Evolutionary conservation across 2,329 filamentous ascomycete genomes (phyloP), one percentile per base, ranked within the genome.

Genomic region (Aspergillus sp.): DNA sequence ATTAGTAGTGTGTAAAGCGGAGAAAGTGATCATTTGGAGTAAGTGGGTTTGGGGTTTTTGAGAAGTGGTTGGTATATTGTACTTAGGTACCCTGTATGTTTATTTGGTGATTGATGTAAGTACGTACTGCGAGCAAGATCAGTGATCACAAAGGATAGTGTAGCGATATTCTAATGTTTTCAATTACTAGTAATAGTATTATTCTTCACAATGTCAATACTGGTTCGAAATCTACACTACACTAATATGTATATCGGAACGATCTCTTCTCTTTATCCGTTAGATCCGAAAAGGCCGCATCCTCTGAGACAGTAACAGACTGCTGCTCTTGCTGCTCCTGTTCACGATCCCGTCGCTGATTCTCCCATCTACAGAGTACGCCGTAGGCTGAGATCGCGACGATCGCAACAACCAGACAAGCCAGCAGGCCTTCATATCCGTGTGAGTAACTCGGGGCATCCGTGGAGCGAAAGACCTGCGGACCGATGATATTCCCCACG

Each of bases 221-320:
- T 13, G 5, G 5, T 36, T 5, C 12, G 15, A 3, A 13, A 15
- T 23, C 17, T 15, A 45, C 12, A 4, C 5, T 21, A 15, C 2
- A 36, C 32, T 36, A 57, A 38, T 57, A 57, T 3, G 55, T 57
- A 48, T 57, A 57, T 19, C 55, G 55, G 38, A 57, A 57, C 8
- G 28, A 30, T 30, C 6, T 47, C 30, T 57, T 57, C 55, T 57
- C 55, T 17, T 49, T 49, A 49, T 57, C 55, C n/a, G 55, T 57
- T 17, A 57, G 17, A 5, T 57, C 55, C n/a, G 55, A 57, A 13
- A 57, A 57, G 13, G 41, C 55, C 8, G 25, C 41, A 32, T 57
- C 54, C 30, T 49, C 55, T 2, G 10, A 2, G 13, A 19, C 19
- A 15, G 9, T 21, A 15, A 12, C 19, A 23, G 9, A 12, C 6